These are phyloP conservation scores for Fusarium dimerum DNA, from an alignment of 2,329 filamentous ascomycete species.

Conservation along the genomic window DNA sequence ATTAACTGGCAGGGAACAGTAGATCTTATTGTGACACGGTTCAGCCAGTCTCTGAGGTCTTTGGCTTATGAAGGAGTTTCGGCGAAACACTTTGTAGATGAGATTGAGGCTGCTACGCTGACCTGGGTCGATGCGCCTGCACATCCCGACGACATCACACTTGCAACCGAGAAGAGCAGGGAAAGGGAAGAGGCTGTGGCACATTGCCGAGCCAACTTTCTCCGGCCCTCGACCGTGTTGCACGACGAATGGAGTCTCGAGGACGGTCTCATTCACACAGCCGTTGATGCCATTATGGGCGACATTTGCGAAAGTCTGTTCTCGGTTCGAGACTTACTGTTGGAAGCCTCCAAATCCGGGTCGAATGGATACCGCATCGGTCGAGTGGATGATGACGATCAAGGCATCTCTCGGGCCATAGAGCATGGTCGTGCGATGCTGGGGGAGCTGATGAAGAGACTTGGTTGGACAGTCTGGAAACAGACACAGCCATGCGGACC, in stretches of 20 bases:
- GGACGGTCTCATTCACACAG: conserved; percentile 47
- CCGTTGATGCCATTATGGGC: conserved; percentile 40
- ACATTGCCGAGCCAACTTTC: conserved; percentile 49
- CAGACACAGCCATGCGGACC: conserved; percentile 52
- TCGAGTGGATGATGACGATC: background rate
- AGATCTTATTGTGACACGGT: conserved; percentile 67
- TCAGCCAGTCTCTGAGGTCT: conserved; percentile 53
- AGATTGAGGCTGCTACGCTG: conserved; percentile 42
- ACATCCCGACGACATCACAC: conserved; percentile 22
- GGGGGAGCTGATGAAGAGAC: conserved; percentile 43
- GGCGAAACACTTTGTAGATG: conserved; percentile 32
- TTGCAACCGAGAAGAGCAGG: conserved; percentile 28
- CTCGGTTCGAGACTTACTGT: conserved; percentile 20
- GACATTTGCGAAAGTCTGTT: conserved; percentile 41
- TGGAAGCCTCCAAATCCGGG: conserved; percentile 13
- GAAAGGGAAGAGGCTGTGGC: conserved; percentile 40
- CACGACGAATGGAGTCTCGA: conserved; percentile 36
- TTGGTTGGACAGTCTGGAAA: conserved; percentile 64
- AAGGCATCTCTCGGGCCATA: conserved; percentile 16
- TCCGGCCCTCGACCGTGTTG: conserved; percentile 31
- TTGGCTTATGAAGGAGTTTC: conserved; percentile 35
- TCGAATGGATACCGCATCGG: conserved; percentile 9
- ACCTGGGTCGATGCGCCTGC: conserved; percentile 44
- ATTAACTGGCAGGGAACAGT: conserved; percentile 67
- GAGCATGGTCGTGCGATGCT: conserved; percentile 19